These are phyloP conservation scores for Ogataea henricii DNA, from an alignment of 805 yeast species.

Conservation along the genomic window DNA sequence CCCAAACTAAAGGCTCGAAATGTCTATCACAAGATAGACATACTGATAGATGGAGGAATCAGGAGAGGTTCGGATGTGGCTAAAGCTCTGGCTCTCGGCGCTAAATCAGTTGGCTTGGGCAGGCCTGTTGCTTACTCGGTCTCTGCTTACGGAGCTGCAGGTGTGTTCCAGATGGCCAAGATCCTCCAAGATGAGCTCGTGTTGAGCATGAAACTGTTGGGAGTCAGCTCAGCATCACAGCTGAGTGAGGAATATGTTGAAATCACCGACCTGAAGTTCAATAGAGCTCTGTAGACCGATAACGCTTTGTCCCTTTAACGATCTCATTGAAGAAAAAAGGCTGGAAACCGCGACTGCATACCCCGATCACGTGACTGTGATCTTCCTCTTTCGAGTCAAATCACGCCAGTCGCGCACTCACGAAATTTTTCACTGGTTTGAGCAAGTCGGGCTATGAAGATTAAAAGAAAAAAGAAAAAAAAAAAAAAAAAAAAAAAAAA, in stretches of 20 bases:
- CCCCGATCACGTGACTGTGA: no score
- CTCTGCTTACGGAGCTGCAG: slow-evolving; percentile 29
- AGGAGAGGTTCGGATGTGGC: slow-evolving; percentile 39
- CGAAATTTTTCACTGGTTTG: no score
- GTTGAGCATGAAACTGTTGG: slow-evolving; percentile 69
- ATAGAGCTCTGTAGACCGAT: not conserved
- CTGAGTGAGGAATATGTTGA: slow-evolving; percentile 8
- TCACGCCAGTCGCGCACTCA: no score
- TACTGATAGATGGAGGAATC: slow-evolving; percentile 40
- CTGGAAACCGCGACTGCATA: no score
- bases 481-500: no score
- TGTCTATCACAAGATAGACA: slow-evolving; percentile 37
- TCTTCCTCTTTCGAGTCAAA: no score
- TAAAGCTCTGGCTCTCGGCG: slow-evolving; percentile 40
- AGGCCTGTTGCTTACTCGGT: slow-evolving; percentile 24
- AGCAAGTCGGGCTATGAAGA: no score
- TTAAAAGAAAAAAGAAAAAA: no score
- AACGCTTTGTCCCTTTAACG: no score
- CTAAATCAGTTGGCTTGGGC: slow-evolving; percentile 40
- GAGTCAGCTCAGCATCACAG: slow-evolving; percentile 29
- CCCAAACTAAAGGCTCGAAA: slow-evolving; percentile 35
- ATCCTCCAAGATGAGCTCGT: slow-evolving; percentile 61
- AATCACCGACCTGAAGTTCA: not conserved
- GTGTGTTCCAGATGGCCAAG: slow-evolving; percentile 51
- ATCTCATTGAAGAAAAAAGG: no score